Percentiles rank a stretch among this genome's conserved stretches.
Conservation (phyloP, 2,329 filamentous ascomycete species). For the Amphichorda felina region DNA sequence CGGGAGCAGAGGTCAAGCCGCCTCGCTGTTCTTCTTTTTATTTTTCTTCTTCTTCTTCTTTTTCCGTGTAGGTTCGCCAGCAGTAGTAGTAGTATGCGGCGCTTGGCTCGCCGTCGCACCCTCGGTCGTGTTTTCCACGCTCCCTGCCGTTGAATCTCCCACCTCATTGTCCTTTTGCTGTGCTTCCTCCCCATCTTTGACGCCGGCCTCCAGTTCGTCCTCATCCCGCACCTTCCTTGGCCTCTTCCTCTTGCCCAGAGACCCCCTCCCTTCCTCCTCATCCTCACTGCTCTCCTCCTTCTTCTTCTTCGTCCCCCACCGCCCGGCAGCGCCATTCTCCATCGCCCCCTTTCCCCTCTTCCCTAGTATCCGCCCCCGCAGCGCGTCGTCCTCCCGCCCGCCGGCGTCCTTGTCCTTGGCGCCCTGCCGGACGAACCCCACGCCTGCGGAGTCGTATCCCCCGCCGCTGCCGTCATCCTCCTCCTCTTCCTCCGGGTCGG, state of each 20-base stretch:
- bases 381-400: conserved; percentile 15
- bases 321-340: conserved; percentile 19
- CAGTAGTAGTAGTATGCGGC: neutral
- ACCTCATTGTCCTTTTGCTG: conserved; percentile 1
- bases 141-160: no score
- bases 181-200: conserved; percentile 3
- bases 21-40: conserved; percentile 2
- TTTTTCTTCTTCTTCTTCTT: conserved; percentile 4
- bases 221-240: conserved; percentile 6
- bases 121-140: neutral
- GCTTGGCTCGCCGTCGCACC: neutral
- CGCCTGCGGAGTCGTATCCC: conserved; percentile 13
- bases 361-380: conserved; percentile 18
- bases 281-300: conserved; percentile 11
- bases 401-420: conserved; percentile 10
- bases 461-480: conserved; percentile 12
- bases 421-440: conserved; percentile 23
- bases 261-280: conserved; percentile 21
- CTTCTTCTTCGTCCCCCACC: conserved; percentile 5
- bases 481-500: conserved; percentile 10
- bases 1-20: neutral
- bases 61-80: no score
- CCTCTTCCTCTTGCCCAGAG: conserved; percentile 24
- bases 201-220: conserved; percentile 1
- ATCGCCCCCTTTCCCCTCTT: conserved; percentile 7